These are phyloP conservation scores for Pythium guiyangense DNA, from an alignment of 352 stramenopile genomes.

Conservation along the genomic window DNA sequence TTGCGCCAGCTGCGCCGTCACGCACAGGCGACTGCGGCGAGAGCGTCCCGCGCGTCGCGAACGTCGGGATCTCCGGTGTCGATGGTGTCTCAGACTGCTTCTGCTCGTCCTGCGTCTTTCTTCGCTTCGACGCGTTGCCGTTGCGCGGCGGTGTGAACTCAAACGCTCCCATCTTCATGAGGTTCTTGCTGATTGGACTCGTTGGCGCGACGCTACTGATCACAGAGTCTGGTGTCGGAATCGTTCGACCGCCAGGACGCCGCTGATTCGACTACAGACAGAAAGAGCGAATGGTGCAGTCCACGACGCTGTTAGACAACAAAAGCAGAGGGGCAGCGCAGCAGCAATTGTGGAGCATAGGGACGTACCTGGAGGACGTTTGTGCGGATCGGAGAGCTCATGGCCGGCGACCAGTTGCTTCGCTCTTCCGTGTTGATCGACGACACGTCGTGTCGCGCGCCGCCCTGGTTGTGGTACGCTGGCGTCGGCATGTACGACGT, in stretches of 20 bases:
- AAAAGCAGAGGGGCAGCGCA: conserved; percentile 4
- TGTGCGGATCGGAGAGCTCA: conserved; percentile 53
- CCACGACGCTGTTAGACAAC: background rate
- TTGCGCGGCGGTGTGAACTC: conserved; percentile 58
- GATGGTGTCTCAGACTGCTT: conserved; percentile 26
- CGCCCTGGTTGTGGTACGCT: conserved; percentile 14
- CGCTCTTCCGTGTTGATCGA: conserved; percentile 47
- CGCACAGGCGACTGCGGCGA: conserved; percentile 9
- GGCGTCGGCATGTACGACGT: conserved; percentile 61
- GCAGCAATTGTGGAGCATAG: background rate
- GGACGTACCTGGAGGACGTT: conserved; percentile 37
- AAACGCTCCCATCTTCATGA: conserved; percentile 81
- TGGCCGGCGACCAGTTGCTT: conserved; percentile 45
- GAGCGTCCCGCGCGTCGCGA: conserved; percentile 42
- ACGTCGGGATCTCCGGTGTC: conserved; percentile 46
- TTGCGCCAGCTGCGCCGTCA: background rate
- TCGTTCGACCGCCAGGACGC: conserved; percentile 11
- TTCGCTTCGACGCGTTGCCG: conserved; percentile 19
- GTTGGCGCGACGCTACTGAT: conserved; percentile 71
- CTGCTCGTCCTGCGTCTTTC: conserved; percentile 14
- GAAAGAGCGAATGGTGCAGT: background rate
- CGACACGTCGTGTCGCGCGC: conserved; percentile 29
- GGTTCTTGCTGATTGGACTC: conserved; percentile 70
- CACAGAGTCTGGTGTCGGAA: conserved; percentile 49
- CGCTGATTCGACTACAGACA: conserved; percentile 15